Base-by-base conservation (phyloP, 2,329 filamentous ascomycete genomes). In the Diplodia intermedia region DNA sequence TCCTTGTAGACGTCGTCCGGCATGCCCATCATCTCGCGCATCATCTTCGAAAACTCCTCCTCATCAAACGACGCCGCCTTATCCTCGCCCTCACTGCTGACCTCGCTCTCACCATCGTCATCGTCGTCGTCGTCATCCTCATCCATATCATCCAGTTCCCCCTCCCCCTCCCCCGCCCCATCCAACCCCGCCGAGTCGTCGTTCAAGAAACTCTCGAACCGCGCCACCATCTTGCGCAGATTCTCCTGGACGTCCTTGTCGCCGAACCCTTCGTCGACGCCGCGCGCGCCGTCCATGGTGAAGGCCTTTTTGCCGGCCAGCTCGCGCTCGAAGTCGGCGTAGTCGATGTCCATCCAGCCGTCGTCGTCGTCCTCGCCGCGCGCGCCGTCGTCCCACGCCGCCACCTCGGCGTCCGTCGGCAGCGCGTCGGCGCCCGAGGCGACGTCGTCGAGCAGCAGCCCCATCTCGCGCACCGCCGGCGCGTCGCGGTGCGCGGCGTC, bases 201-300 rank as follows among this genome's bases (percentile, higher is more conserved):
- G 67, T 96, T 92, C 55, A 99, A 80, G 73, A 99, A 98, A 14
- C 91, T 85, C 75, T 97, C 93, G 74, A 99, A 98, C n/a, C 93
- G 88, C 56, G 91, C 90, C 0, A 99, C 95, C 77, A 98, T 97
- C 75, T 94, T 94, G 66, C 91, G 89, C 26, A 99, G 82, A 75
- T 97, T 91, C 4, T 89, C 88, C 74, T 94, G 89, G 0, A 89
- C 87, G 29, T 83, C 83, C 4, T 86, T 82, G 75, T 93, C 89
- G 1, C 90, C 91, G n/a, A 62, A 65, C 15, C 61, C 31, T 29
- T 70, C 43, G 3, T 55, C 12, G 9, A 47, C 11, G 9, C 18
- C 31, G 4, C 54, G 8, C 31, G 15, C 12, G 7, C 54, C 54
- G 6, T 56, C 31, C 54, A 56, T 56, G 3, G 31, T 56, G 18